phyloP scores from a whole-genome alignment of 2,329 filamentous ascomycete genomes.

The Aurifilum marmelostoma region DNA sequence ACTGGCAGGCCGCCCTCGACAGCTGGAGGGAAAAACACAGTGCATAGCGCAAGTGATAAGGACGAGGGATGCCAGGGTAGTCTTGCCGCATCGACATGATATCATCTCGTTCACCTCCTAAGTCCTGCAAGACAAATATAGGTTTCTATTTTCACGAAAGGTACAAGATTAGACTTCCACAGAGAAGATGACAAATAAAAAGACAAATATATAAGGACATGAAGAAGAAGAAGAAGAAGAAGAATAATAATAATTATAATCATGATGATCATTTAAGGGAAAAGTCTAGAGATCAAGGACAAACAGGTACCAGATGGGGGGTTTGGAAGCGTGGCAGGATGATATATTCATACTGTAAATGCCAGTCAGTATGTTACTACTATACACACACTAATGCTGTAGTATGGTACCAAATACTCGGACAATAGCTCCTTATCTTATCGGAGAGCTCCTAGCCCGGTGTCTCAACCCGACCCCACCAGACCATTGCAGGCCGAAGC shows the following conservation, averaged over 20 bases:
- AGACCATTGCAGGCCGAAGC: not conserved
- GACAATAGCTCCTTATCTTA: slow-evolving; percentile 2
- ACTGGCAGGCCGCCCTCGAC: slow-evolving; percentile 68
- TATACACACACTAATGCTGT: not conserved
- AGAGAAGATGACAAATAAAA: not conserved
- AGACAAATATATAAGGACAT: not conserved
- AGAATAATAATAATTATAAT: not conserved
- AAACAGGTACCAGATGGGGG: no score
- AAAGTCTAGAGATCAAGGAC: no score
- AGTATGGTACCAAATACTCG: not conserved
- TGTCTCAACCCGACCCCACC: not conserved
- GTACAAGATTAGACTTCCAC: not conserved
- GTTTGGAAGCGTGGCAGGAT: no score
- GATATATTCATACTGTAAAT: no score
- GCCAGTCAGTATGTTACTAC: no score
- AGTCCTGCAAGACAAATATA: not conserved
- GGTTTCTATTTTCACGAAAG: not conserved
- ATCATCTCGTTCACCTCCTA: not conserved
- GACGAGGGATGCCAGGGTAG: not conserved
- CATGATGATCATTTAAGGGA: no score
- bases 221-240: not conserved
- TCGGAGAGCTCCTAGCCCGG: not conserved
- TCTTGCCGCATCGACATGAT: not conserved
- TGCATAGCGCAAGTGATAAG: slow-evolving; percentile 1
- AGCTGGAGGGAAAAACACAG: slow-evolving; percentile 54